Conservation (phyloP, 2,329 filamentous ascomycete genomes). For the Hortaea werneckii region DNA sequence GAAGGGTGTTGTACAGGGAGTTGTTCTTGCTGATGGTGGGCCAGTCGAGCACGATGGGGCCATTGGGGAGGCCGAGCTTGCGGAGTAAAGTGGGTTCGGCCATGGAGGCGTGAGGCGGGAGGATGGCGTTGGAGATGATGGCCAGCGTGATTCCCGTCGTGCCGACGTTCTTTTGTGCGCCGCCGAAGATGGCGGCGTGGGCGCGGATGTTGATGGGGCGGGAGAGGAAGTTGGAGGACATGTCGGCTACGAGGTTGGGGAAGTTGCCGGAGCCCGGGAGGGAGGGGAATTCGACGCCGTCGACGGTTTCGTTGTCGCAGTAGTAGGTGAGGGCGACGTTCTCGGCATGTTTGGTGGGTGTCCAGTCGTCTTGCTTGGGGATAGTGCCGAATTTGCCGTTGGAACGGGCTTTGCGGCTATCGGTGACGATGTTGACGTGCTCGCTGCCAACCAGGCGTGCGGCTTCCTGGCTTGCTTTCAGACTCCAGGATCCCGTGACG, state of each 20-base stretch:
- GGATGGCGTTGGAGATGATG: conserved; percentile 69
- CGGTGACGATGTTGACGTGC: conserved; percentile 69
- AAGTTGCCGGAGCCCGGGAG: conserved; percentile 51
- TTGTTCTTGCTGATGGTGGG: conserved; percentile 84
- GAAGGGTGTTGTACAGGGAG: conserved; percentile 89
- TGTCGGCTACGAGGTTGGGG: conserved; percentile 72
- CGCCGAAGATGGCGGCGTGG: conserved; percentile 76
- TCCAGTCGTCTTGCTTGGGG: conserved; percentile 67
- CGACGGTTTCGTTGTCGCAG: conserved; percentile 90
- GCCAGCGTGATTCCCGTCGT: conserved; percentile 77
- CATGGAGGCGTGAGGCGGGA: conserved; percentile 56
- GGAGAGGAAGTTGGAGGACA: conserved; percentile 89
- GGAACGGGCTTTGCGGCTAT: conserved; percentile 48
- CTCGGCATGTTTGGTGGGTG: conserved; percentile 51
- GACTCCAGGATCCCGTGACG: conserved; percentile 81
- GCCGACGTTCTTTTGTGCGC: conserved; percentile 91
- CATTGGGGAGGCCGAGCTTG: conserved; percentile 63
- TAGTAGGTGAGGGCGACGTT: conserved; percentile 67
- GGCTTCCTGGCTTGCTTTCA: conserved; percentile 81
- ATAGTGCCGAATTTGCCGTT: conserved; percentile 80
- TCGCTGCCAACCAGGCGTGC: conserved; percentile 64
- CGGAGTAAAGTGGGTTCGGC: conserved; percentile 61
- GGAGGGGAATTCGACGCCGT: conserved; percentile 78
- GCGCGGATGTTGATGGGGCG: conserved; percentile 66
- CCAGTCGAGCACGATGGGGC: conserved; percentile 72